phyloP scores from a whole-genome alignment of 2,329 filamentous ascomycete genomes.

The Botrytis paeoniae region DNA sequence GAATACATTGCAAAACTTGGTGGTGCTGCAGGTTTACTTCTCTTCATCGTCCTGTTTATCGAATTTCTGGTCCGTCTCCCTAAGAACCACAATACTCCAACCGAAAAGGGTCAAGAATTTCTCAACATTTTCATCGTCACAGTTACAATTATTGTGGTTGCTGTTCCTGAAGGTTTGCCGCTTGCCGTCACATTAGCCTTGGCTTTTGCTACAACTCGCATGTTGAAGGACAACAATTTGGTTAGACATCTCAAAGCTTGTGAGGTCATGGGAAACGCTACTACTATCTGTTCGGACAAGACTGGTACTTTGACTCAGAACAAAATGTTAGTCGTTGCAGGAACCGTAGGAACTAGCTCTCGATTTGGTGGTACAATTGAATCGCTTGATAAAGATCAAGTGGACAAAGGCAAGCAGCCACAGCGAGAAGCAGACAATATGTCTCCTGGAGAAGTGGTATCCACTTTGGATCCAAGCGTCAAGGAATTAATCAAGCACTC shows the following conservation, averaged over 20 bases:
- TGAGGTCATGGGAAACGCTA: slow-evolving; percentile 70
- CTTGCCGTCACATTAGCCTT: slow-evolving; percentile 66
- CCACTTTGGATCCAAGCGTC: slow-evolving; percentile 30
- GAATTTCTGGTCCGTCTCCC: slow-evolving; percentile 67
- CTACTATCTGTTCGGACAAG: slow-evolving; percentile 77
- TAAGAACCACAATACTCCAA: slow-evolving; percentile 45
- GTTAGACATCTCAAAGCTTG: slow-evolving; percentile 66
- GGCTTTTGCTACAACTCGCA: slow-evolving; percentile 64
- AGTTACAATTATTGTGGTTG: slow-evolving; percentile 66
- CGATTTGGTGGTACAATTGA: slow-evolving; percentile 47
- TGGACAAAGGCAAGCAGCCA: slow-evolving; percentile 29
- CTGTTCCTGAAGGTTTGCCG: slow-evolving; percentile 64
- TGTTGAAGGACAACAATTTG: slow-evolving; percentile 68
- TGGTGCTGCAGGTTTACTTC: slow-evolving; percentile 65
- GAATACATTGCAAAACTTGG: slow-evolving; percentile 78
- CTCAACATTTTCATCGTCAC: slow-evolving; percentile 61
- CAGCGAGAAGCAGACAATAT: slow-evolving; percentile 31
- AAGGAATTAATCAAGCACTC: slow-evolving; percentile 55
- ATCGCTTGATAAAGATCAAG: slow-evolving; percentile 29
- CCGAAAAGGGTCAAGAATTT: slow-evolving; percentile 59
- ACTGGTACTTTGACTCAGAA: slow-evolving; percentile 74
- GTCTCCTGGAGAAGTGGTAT: slow-evolving; percentile 35
- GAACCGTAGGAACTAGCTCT: slow-evolving; percentile 59
- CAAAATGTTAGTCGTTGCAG: slow-evolving; percentile 73
- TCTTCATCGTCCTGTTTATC: slow-evolving; percentile 79